A percentile compares a stretch with the other conserved stretches of the same genome.
Conservation (phyloP, 176 grass and related monocot genomes). For the Thinopyrum elongatum region DNA sequence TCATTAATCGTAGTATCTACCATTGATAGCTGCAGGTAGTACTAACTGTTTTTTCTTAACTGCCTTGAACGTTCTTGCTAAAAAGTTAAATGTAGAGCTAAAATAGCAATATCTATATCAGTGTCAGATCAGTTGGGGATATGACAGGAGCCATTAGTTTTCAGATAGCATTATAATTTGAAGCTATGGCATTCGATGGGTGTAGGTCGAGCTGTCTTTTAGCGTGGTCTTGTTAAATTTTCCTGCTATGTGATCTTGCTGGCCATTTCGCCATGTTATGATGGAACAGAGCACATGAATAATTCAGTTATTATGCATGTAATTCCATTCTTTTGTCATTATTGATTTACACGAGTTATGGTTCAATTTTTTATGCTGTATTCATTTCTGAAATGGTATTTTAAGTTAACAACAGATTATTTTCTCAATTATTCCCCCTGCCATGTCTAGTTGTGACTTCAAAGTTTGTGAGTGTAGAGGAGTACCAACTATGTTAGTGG, state of each 20-base stretch:
- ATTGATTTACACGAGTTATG: not conserved
- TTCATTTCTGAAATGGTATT: not conserved
- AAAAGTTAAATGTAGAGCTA: not conserved
- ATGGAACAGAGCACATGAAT: not conserved
- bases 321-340: not conserved
- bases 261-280: not conserved
- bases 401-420: not conserved
- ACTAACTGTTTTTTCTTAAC: not conserved
- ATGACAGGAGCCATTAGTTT: not conserved
- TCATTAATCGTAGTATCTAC: not conserved
- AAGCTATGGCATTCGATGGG: not conserved
- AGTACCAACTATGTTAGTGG: not conserved
- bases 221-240: not conserved
- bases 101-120: not conserved
- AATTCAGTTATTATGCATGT: not conserved
- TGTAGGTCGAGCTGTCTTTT: not conserved
- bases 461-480: not conserved
- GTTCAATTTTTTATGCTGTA: not conserved
- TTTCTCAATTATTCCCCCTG: not conserved
- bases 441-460: not conserved
- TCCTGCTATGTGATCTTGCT: not conserved
- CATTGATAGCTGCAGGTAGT: not conserved
- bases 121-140: not conserved
- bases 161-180: not conserved
- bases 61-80: too few species aligned